Evolutionary conservation across 176 grass and related monocot genomes (phyloP), one percentile per base, ranked within the genome.

Genomic region (Typha latifolia): DNA sequence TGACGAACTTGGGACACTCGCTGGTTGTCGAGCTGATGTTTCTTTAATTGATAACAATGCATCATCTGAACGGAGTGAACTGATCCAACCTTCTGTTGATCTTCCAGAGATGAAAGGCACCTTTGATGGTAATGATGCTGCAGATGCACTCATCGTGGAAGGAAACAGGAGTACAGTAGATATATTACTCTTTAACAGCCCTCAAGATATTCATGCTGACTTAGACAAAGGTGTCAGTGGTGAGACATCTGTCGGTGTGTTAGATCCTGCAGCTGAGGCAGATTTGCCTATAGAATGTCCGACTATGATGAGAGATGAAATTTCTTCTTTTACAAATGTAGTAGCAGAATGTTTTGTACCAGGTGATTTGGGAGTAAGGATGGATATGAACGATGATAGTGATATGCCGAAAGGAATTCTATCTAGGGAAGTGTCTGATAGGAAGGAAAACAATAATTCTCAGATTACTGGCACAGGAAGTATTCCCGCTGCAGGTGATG

Each of bases 361-460:
- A 75, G 19, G 32, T 59, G 67, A 47, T 64, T 50, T 24, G 21
- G 37, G 43, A 59, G 21, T 68, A 53, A 26, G 59, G 3, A 66
- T 78, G 2, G 66, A 20, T 62, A 75, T 75, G 82, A 72, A 78
- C 23, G 10, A 66, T 48, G 79, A 79, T 76, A 51, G 52, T 65
- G 64, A 74, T 59, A 63, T 80, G 52, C 51, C 69, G 3, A 18
- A 26, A 27, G 64, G 24, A 76, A 20, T 20, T 34, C 16, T 11
- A 4, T 56, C 73, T 20, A 48, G 80, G 63, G 70, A 70, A 68
- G 47, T 66, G 27, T 67, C 78, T 51, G 74, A 80, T 47, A 72
- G 66, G 20, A 81, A 74, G 43, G 88, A 82, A 74, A 67, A 86
- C 24, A 73, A 78, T 64, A 72, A n/a, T 72, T 77, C 79, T 55